Conservation (phyloP, 2,329 filamentous ascomycete genomes). For the Cladophialophora yegresii region DNA sequence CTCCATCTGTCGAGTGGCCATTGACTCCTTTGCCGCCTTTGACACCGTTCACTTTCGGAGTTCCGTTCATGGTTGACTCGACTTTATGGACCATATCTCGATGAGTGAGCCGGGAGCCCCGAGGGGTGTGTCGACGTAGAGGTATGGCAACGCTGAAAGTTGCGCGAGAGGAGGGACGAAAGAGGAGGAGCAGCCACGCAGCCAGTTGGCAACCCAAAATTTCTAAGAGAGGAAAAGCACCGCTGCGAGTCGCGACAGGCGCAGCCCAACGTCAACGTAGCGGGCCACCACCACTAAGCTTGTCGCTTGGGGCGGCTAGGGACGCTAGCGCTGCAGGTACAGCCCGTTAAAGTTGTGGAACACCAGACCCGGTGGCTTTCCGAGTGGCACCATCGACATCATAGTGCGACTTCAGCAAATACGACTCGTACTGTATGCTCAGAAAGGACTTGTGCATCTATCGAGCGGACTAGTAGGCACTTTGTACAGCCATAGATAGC, state of each 20-base stretch:
- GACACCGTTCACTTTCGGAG: slow-evolving; percentile 27
- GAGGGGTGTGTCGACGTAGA: not conserved
- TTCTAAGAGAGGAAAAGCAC: not conserved
- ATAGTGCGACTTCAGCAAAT: not conserved
- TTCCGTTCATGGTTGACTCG: slow-evolving; percentile 29
- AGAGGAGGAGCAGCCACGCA: slow-evolving; percentile 1
- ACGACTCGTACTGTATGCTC: not conserved
- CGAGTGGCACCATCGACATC: slow-evolving; percentile 30
- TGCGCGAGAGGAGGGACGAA: not conserved
- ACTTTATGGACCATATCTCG: slow-evolving; percentile 25
- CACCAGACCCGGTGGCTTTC: slow-evolving; percentile 8
- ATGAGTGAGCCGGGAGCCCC: not conserved
- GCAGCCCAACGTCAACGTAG: slow-evolving; percentile 1
- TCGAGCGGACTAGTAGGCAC: not conserved
- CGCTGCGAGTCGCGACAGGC: not conserved
- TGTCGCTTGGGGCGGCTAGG: slow-evolving; percentile 8
- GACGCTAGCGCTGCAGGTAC: slow-evolving; percentile 14
- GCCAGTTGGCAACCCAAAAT: not conserved
- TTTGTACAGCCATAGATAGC: not conserved
- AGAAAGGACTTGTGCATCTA: not conserved
- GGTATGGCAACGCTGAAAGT: not conserved
- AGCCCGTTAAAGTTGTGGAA: slow-evolving; percentile 5
- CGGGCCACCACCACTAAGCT: slow-evolving; percentile 10
- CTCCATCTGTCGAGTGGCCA: slow-evolving; percentile 30
- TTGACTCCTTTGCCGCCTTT: slow-evolving; percentile 34